Percentiles rank a stretch among this genome's conserved stretches.
These are phyloP conservation scores for Adansonia madagascariensis DNA, from an alignment of 441 rosid genomes.

Conservation along the genomic window DNA sequence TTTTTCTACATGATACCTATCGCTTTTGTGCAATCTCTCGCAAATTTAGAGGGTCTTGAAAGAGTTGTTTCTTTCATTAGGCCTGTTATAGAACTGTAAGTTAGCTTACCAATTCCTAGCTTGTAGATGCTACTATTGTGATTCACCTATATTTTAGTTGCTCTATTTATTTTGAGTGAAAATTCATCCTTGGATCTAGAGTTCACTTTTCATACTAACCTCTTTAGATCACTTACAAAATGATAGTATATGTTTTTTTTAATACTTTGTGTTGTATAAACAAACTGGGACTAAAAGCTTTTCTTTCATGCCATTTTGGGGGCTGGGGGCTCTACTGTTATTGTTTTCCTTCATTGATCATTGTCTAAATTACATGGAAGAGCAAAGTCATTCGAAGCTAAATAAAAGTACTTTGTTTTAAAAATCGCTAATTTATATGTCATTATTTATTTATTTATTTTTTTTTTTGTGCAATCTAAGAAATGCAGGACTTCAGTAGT, in stretches of 20 bases:
- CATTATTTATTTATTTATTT: no score
- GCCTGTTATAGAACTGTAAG: constrained; percentile 89
- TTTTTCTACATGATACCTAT: constrained; percentile 99
- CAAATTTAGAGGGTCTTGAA: constrained; percentile 89
- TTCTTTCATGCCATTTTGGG: background rate
- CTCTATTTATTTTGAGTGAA: background rate
- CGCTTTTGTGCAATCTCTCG: constrained; percentile 97
- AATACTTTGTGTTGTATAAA: background rate
- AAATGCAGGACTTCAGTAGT: background rate
- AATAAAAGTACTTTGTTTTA: background rate
- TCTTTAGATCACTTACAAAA: background rate
- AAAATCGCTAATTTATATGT: background rate
- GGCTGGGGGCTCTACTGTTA: background rate
- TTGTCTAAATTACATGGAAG: background rate
- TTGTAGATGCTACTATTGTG: background rate
- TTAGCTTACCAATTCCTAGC: constrained; percentile 18
- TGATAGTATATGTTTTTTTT: background rate
- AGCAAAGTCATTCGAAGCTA: background rate
- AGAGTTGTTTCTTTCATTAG: constrained; percentile 91
- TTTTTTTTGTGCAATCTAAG: background rate
- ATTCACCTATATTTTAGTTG: constrained; percentile 7
- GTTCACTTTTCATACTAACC: background rate
- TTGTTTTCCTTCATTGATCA: background rate
- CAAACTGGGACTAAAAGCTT: constrained; percentile 13
- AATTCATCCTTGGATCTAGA: constrained; percentile 8